Evolutionary conservation across 1,284 basidiomycete species (phyloP), one percentile per base, ranked within the genome.

Genomic region (Pholiota adiposa): DNA sequence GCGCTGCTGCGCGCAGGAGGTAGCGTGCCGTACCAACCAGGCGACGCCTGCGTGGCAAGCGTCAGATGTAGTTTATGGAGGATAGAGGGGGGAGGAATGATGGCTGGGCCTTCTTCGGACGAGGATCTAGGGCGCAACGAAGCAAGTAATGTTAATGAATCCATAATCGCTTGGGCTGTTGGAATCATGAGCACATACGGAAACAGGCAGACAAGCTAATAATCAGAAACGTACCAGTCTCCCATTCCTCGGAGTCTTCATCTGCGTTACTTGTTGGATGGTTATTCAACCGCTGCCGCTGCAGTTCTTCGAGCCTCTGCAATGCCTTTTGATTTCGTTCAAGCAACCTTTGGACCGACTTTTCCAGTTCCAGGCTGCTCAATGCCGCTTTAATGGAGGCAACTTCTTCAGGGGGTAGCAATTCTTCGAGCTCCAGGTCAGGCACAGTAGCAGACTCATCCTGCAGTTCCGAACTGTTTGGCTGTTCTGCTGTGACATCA

Each of bases 231-330:
- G 67, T 69, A 92, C 91, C 91, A 57, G 83, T 83, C 63, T 90
- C 85, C 87, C 87, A 90, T 71, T 93, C 91, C 71, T 92, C 90
- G 14, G 89, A 89, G 23, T 80, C 86, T 68, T 85, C 81, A 67
- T 85, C 80, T 4, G 86, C 84, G 23, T 65, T 63, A 58, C 76
- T 81, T 72, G 38, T 80, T 77, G 57, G 79, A 31, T 78, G 75
- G 23, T 72, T 72, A 12, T 77, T 76, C 19, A 89, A 70, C 23
- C 90, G 81, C 57, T 73, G 68, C 23, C 75, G 76, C 67, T 93
- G 92, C 44, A 93, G 74, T 62, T 85, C 80, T 63, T 86, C 84
- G 14, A 93, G 74, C 52, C 84, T 78, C 54, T 76, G 69, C 46
- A 93, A 73, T 4, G 91, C 90, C 44, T 73, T 78, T 50, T 82